Evolutionary conservation across 495 filamentous ascomycete genomes (phyloP).

Genomic region (Stereocaulon alpinum): DNA sequence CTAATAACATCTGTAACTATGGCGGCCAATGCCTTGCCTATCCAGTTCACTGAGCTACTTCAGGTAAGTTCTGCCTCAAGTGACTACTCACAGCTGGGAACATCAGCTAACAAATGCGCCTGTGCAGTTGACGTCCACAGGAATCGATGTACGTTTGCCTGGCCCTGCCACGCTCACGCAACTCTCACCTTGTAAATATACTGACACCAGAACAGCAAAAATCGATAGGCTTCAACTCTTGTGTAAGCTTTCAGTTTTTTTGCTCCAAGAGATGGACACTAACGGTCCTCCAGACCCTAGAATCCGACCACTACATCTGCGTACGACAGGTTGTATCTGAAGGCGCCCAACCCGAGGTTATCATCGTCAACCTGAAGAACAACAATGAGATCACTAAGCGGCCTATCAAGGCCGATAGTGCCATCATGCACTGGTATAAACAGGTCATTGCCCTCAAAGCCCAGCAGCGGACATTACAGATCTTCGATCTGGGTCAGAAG

Average conservation of each 20-base stretch:
- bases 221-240: conserved; percentile 94
- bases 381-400: conserved; percentile 83
- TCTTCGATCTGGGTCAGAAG: conserved; percentile 87
- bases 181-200: conserved; percentile 8
- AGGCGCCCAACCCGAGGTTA: conserved; percentile 75
- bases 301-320: conserved; percentile 93
- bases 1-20: conserved; percentile 36
- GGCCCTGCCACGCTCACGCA: conserved; percentile 18
- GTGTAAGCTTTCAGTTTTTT: conserved; percentile 52
- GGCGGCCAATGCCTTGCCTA: conserved; percentile 54
- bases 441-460: conserved; percentile 96
- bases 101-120: conserved; percentile 10
- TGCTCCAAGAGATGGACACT: not conserved
- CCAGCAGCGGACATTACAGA: conserved; percentile 83
- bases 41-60: conserved; percentile 90
- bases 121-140: conserved; percentile 59
- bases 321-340: conserved; percentile 83
- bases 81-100: not conserved
- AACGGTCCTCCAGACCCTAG: conserved; percentile 59
- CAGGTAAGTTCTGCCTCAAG: conserved; percentile 47
- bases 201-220: conserved; percentile 48
- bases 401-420: conserved; percentile 98
- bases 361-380: conserved; percentile 95
- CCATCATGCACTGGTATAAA: conserved; percentile 96
- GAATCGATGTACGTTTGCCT: conserved; percentile 60